Conservation (phyloP, 805 yeast genomes). For the Wickerhamomyces strasburgensis region DNA sequence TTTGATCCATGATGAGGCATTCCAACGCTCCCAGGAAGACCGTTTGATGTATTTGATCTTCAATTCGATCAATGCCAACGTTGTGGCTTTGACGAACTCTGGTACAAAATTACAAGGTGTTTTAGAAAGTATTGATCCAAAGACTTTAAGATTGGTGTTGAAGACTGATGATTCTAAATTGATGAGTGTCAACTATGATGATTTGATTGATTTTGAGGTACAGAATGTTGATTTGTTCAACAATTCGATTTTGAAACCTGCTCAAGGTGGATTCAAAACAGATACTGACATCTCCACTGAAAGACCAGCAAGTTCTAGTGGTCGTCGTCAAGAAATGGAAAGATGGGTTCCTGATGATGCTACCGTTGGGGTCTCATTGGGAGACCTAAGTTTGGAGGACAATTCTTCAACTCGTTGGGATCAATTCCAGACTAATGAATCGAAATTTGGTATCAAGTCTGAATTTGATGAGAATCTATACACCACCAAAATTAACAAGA, state of each 20-base stretch:
- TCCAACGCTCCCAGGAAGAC: conserved; percentile 36
- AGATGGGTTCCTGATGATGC: conserved; percentile 74
- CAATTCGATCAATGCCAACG: conserved; percentile 55
- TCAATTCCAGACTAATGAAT: conserved; percentile 88
- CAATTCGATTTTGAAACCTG: conserved; percentile 5
- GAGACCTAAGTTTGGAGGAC: conserved; percentile 33
- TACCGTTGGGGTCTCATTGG: conserved; percentile 16
- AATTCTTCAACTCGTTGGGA: conserved; percentile 58
- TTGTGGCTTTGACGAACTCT: conserved; percentile 53
- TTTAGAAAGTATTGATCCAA: conserved; percentile 51
- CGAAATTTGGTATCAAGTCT: conserved; percentile 82
- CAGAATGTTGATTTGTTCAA: conserved; percentile 27
- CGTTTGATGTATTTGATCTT: conserved; percentile 50
- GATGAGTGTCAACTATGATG: conserved; percentile 27
- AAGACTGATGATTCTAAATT: conserved; percentile 28
- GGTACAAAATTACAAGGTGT: conserved; percentile 60
- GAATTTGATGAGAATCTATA: conserved; percentile 79
- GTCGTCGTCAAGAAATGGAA: conserved; percentile 59
- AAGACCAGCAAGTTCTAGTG: conserved; percentile 31
- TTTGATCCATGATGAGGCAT: conserved; percentile 20
- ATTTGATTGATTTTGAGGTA: conserved; percentile 38
- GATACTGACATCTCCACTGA: conserved; percentile 63
- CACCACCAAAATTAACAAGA: conserved; percentile 70
- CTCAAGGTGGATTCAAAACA: conserved; percentile 53
- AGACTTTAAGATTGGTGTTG: conserved; percentile 29